phyloP scores from a whole-genome alignment of 805 yeast species.

The Candida ulmi region DNA sequence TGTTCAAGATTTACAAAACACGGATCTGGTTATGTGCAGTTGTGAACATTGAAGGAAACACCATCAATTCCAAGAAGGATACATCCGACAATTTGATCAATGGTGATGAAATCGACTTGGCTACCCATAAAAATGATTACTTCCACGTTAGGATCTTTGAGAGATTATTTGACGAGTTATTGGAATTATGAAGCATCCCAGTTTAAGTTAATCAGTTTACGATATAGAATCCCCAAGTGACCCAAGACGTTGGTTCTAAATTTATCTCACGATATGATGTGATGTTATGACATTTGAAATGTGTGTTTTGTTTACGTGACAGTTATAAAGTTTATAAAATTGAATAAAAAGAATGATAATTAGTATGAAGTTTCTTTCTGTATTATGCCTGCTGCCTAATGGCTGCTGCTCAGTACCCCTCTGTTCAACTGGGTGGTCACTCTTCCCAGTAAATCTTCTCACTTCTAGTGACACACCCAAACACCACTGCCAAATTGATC shows the following conservation, averaged over 20 bases:
- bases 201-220: too few relatives aligned
- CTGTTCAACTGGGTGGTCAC: too few relatives aligned
- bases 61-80: not conserved
- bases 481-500: too few relatives aligned
- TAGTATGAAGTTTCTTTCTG: not conserved
- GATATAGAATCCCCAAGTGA: too few relatives aligned
- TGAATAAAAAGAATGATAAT: too few relatives aligned
- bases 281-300: too few relatives aligned
- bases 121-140: slow-evolving; percentile 12
- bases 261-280: too few relatives aligned
- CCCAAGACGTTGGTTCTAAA: too few relatives aligned
- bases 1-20: slow-evolving; percentile 71
- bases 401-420: too few relatives aligned
- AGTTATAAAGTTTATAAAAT: not conserved
- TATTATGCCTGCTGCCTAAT: too few relatives aligned
- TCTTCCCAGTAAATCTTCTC: too few relatives aligned
- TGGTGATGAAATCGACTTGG: slow-evolving; percentile 21
- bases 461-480: not conserved
- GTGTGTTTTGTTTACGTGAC: not conserved
- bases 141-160: slow-evolving; percentile 22
- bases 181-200: slow-evolving; percentile 6
- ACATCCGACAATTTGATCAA: not conserved
- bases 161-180: slow-evolving; percentile 7
- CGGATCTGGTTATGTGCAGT: slow-evolving; percentile 81
- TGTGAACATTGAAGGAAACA: slow-evolving; percentile 3